Evolutionary conservation across 73 alveolate genomes (phyloP), one percentile per base, ranked within the genome.

Genomic region (Halteria grandinella): DNA sequence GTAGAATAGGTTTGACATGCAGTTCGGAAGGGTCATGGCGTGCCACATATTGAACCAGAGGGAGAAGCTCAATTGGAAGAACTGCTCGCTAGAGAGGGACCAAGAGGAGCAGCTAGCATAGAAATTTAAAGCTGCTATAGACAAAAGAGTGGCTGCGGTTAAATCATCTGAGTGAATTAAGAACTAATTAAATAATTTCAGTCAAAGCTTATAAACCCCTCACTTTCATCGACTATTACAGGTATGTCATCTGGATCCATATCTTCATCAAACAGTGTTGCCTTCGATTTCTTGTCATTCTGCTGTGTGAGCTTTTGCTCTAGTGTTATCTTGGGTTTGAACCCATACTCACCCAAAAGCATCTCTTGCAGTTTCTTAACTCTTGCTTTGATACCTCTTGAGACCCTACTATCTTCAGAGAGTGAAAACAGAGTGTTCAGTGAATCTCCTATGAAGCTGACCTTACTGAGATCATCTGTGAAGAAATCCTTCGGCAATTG

Each of bases 401-500:
- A 15, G 21, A 55, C 41, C 12, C 28, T 27, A 21, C 32, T 17
- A 36, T 63, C 75, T 14, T 36, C 47, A 29, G 53, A 17, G n/a
- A 72, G 29, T 20, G 51, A 24, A 27, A 72, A 23, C 31, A 71
- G 36, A 0, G 55, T 11, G 43, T 37, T 39, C 34, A 79, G 59
- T 1, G 85, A 10, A 21, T 66, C 78, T 32, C 63, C 47, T 1
- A 83, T 3, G 52, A 83, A 83, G 69, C 49, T 75, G 21, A 25
- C 49, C 44, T 55, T 37, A 37, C 63, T 33, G 10, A 82, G 43
- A 37, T 70, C 69, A 53, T 80, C 88, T 27, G 20, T 3, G 51
- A 85, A 74, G 79, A 85, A 85, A 47, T 85, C 93, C 1, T 63
- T 24, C 7, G 93, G 89, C 12, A 85, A 62, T 51, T 64, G 47